phyloP scores from a whole-genome alignment of 257 asterid species.

The Solanum pennellii region DNA sequence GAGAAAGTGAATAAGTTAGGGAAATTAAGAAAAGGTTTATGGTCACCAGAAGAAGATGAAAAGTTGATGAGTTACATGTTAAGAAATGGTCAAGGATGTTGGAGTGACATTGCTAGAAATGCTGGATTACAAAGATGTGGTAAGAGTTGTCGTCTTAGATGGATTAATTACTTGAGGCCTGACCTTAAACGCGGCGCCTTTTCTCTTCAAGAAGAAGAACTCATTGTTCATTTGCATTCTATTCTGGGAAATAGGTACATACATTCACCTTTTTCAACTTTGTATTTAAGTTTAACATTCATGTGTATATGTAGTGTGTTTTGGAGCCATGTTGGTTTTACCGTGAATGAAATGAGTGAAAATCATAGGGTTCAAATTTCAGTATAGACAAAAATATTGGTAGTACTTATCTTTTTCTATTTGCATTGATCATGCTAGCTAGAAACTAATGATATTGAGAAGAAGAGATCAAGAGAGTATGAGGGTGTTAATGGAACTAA shows the following conservation, averaged over 20 bases:
- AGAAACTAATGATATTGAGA: neutral
- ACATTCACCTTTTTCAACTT: neutral
- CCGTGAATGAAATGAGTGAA: neutral
- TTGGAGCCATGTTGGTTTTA: neutral
- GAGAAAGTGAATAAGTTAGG: slow-evolving; percentile 4
- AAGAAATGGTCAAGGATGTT: slow-evolving; percentile 71
- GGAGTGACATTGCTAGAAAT: slow-evolving; percentile 85
- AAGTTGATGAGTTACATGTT: slow-evolving; percentile 70
- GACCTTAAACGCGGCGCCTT: slow-evolving; percentile 86
- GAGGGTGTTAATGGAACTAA: neutral
- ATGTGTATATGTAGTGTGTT: no score
- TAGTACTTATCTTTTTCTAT: no score
- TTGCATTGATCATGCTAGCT: neutral
- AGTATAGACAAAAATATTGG: no score
- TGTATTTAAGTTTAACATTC: neutral
- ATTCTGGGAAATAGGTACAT: slow-evolving; percentile 74
- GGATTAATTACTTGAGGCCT: slow-evolving; percentile 80
- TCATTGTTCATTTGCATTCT: slow-evolving; percentile 71
- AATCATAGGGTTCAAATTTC: neutral
- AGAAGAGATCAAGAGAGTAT: neutral
- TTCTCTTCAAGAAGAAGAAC: slow-evolving; percentile 68
- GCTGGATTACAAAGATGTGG: slow-evolving; percentile 77
- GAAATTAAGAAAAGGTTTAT: slow-evolving; percentile 62
- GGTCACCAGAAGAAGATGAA: slow-evolving; percentile 92
- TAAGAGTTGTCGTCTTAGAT: slow-evolving; percentile 70